These are phyloP conservation scores for Fusarium algeriense DNA, from an alignment of 2,329 filamentous ascomycete genomes.

Conservation along the genomic window DNA sequence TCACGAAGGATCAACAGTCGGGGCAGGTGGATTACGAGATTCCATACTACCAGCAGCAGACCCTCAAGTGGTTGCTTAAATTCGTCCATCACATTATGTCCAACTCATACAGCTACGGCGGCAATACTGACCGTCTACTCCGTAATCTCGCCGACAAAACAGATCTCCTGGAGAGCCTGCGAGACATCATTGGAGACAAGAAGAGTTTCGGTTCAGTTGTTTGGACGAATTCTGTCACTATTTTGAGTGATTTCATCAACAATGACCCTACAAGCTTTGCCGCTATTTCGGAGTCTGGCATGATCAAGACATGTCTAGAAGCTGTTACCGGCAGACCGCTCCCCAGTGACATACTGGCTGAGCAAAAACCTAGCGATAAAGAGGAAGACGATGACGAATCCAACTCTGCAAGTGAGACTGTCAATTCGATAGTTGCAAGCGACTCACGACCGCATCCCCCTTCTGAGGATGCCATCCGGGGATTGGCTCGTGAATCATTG, in stretches of 20 bases:
- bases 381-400: constrained; percentile 51
- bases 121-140: constrained; percentile 88
- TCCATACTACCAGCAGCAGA: constrained; percentile 92
- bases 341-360: constrained; percentile 48
- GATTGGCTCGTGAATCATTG: constrained; percentile 58
- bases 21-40: constrained; percentile 92
- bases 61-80: constrained; percentile 92
- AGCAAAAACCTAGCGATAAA: constrained; percentile 48
- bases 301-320: constrained; percentile 88
- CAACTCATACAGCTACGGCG: constrained; percentile 75
- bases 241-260: constrained; percentile 96
- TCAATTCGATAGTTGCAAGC: constrained; percentile 53
- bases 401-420: constrained; percentile 56
- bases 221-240: constrained; percentile 94
- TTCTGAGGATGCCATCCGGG: constrained; percentile 61
- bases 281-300: constrained; percentile 91
- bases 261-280: constrained; percentile 98
- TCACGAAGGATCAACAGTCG: constrained; percentile 76
- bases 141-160: constrained; percentile 96
- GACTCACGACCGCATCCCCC: constrained; percentile 66
- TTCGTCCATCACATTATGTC: constrained; percentile 96
- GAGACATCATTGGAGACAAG: constrained; percentile 84
- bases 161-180: constrained; percentile 81
- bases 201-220: constrained; percentile 88
- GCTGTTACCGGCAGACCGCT: constrained; percentile 74